Evolutionary conservation across 75 land plant genomes (phyloP), one percentile per base, ranked within the genome.

Genomic region (Pinus taeda): DNA sequence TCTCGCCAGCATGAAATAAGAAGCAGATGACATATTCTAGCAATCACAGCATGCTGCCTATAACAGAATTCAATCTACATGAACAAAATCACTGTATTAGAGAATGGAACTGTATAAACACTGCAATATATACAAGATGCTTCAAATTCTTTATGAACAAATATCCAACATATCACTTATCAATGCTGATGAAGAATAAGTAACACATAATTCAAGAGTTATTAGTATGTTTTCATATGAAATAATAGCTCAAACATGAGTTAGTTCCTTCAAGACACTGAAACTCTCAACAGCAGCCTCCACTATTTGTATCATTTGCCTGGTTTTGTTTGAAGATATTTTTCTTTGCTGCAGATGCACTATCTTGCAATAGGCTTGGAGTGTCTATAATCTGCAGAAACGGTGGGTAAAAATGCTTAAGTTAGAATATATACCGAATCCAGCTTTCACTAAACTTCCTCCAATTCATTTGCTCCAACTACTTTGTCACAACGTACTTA

Each of bases 361-460:
- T 86, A 71, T 93, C 94, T 76, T 90, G 86, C 45, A 93, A 49
- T 24, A 96, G 90, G 67, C 90, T 90, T 8, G 98, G 98, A 60
- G 93, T 93, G 39, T 96, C 93, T 79, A 93, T 78, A 57, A 96
- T 96, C 97, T 94, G 91, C 39, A 58, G 37, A 73, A 33, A 74
- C 57, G n/a, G 29, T 37, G 71, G 21, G 37, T 15, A 67, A 33
- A 55, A 57, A 75, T 45, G 21, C 15, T 65, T 37, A 6, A 59
- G 36, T 63, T 26, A 69, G 53, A 74, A 22, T 74, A 39, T 39
- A n/a, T 76, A 55, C 39, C 21, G 14, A 70, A n/a, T n/a, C n/a
- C n/a, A n/a, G n/a, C n/a, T n/a, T n/a, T n/a, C n/a, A n/a, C n/a
- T n/a, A n/a, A n/a, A n/a, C n/a, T n/a, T n/a, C n/a, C n/a, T n/a